A percentile compares a stretch with the other conserved stretches of the same genome.
Evolutionary conservation across 768 basidiomycete genomes (phyloP).

Genomic region (Gymnopilus dilepis): DNA sequence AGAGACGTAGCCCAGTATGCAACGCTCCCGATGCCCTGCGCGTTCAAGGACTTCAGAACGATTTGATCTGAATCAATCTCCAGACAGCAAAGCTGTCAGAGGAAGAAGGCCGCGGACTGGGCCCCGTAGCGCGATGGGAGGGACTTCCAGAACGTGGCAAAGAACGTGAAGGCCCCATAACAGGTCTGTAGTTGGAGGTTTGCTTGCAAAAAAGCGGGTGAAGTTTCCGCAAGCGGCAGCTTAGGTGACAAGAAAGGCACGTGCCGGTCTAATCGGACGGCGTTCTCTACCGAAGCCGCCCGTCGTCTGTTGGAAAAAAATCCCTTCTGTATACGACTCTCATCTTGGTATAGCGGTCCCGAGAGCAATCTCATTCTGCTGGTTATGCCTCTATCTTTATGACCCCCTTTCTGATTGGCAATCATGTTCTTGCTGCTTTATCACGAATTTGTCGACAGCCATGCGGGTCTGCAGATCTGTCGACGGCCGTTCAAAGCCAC

Average conservation of each 20-base stretch:
- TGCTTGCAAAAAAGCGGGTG: not conserved
- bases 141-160: conserved; percentile 1
- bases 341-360: not conserved
- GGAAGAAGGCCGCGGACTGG: too few species aligned
- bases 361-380: not conserved
- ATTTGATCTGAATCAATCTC: too few species aligned
- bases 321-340: too few species aligned
- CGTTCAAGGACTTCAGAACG: too few species aligned
- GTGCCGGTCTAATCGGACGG: not conserved
- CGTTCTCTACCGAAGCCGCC: not conserved
- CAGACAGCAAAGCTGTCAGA: too few species aligned
- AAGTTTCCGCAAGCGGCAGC: not conserved
- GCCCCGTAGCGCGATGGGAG: too few species aligned
- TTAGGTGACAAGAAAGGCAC: not conserved
- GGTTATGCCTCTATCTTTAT: not conserved
- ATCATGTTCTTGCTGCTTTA: not conserved
- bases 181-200: not conserved
- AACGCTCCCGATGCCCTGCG: too few species aligned
- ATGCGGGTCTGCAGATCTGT: too few species aligned
- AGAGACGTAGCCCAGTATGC: too few species aligned
- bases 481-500: too few species aligned
- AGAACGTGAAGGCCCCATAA: not conserved
- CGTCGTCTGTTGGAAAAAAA: too few species aligned
- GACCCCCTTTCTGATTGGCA: not conserved
- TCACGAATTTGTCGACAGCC: too few species aligned